A percentile compares a stretch with the other conserved stretches of the same genome.
Conservation (phyloP, 352 stramenopile genomes). For the Peronospora farinosa region DNA sequence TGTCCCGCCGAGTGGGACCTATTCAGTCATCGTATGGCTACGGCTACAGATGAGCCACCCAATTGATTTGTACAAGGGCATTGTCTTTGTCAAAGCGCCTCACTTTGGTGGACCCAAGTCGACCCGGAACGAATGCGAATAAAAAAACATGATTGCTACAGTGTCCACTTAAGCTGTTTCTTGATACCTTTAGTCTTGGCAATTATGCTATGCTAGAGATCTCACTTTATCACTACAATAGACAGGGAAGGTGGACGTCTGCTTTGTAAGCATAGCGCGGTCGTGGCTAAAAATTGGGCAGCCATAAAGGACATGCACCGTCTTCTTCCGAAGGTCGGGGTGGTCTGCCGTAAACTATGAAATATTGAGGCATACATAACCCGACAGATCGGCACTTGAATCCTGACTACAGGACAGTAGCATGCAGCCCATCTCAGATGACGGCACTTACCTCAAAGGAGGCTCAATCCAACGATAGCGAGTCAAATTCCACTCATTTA, state of each 20-base stretch:
- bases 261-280: neutral
- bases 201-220: neutral
- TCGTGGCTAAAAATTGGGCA: neutral
- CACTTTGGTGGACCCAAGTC: neutral
- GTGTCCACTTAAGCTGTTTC: neutral
- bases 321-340: neutral
- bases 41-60: neutral
- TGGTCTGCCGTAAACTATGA: neutral
- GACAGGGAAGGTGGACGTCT: neutral
- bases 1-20: neutral
- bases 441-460: conserved; percentile 1
- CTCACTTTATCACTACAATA: neutral
- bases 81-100: neutral
- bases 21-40: neutral
- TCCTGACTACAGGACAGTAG: conserved; percentile 1
- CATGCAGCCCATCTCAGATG: conserved; percentile 1
- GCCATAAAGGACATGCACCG: neutral
- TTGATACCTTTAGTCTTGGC: neutral
- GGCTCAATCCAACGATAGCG: conserved; percentile 8
- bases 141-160: neutral
- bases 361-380: conserved; percentile 1
- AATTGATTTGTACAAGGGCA: neutral
- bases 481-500: neutral
- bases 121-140: neutral
- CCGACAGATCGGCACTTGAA: neutral